These are phyloP conservation scores for Phytopythium ostracodes DNA, from an alignment of 352 stramenopile genomes.

Conservation along the genomic window DNA sequence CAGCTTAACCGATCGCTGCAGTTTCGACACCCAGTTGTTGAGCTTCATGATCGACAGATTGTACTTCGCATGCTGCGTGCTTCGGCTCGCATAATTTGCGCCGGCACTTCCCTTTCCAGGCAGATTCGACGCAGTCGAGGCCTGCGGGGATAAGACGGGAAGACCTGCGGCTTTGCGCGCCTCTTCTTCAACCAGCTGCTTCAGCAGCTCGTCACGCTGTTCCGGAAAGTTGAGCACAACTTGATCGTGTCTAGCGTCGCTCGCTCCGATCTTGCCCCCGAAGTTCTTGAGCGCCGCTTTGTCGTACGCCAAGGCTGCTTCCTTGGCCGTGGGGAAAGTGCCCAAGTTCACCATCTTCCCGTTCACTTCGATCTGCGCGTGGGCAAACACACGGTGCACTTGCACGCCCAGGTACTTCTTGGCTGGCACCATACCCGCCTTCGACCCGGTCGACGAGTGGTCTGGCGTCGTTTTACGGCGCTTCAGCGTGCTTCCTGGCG, in stretches of 20 bases:
- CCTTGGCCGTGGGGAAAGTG: slow-evolving; percentile 59
- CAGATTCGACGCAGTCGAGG: background rate
- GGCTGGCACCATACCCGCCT: slow-evolving; percentile 5
- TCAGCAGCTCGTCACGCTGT: slow-evolving; percentile 47
- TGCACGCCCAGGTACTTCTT: slow-evolving; percentile 76
- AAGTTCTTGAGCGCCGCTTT: slow-evolving; percentile 77
- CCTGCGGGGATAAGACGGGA: slow-evolving; percentile 5
- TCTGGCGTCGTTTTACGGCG: slow-evolving; percentile 22
- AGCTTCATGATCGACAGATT: slow-evolving; percentile 76
- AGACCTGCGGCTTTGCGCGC: slow-evolving; percentile 39
- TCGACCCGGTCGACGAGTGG: background rate
- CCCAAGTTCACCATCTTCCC: slow-evolving; percentile 74
- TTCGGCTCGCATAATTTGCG: slow-evolving; percentile 43
- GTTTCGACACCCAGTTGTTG: slow-evolving; percentile 62
- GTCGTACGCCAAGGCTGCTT: slow-evolving; percentile 79
- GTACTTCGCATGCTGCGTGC: slow-evolving; percentile 66
- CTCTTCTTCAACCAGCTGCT: slow-evolving; percentile 60
- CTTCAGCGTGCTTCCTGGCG: slow-evolving; percentile 14
- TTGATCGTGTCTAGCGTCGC: slow-evolving; percentile 34
- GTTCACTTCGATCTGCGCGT: slow-evolving; percentile 79
- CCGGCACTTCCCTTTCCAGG: slow-evolving; percentile 3
- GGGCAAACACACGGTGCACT: slow-evolving; percentile 64
- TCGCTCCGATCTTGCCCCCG: slow-evolving; percentile 38
- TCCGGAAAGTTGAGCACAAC: slow-evolving; percentile 78
- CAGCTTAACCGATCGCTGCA: slow-evolving; percentile 74